Evolutionary conservation across 2,329 filamentous ascomycete species (phyloP), one percentile per base, ranked within the genome.

Genomic region (Penicillium sp.): DNA sequence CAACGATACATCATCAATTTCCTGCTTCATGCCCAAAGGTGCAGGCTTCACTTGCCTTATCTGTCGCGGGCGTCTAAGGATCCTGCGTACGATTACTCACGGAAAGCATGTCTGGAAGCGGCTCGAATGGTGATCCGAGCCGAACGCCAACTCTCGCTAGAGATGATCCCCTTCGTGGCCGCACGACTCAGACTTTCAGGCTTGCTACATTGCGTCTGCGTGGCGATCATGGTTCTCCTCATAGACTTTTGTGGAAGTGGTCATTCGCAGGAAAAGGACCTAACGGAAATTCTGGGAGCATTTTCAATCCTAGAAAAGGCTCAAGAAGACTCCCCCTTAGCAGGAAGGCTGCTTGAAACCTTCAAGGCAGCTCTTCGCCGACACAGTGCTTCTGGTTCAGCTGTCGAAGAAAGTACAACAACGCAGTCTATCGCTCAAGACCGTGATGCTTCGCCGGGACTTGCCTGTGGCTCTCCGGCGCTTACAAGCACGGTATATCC

Each of bases 21-120:
- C 10, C 55, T 70, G 3, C 42, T 68, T 2, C 58, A 71, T 35
- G 60, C 66, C 3, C 64, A 68, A 37, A 61, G 67, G 28, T 70
- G 64, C 46, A 65, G 66, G 40, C 53, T 72, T 7, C 70, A 72
- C 49, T 56, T 71, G 5, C 67, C 69, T 4, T 72, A 66, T 38
- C 55, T 71, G 2, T 59, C 61, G 4, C 63, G 57, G 24, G 62
- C 56, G 6, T 57, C 59, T 1, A 57, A 56, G 6, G 63, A 69
- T 21, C 48, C 62, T 13, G 46, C 58, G 13, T 69, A 65, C 43
- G 55, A 57, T 7, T 64, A 61, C 40, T 71, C 67, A 6, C 58
- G 66, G 28, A 61, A 67, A 43, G 56, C 69, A 1, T 70, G 68
- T 53, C 53, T 70, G 13, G 59, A 66, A 22, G 59, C 58, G 6